Percentiles rank a stretch among this genome's conserved stretches.
These are phyloP conservation scores for Phytophthora sp. DNA, from an alignment of 352 stramenopile species.

Conservation along the genomic window DNA sequence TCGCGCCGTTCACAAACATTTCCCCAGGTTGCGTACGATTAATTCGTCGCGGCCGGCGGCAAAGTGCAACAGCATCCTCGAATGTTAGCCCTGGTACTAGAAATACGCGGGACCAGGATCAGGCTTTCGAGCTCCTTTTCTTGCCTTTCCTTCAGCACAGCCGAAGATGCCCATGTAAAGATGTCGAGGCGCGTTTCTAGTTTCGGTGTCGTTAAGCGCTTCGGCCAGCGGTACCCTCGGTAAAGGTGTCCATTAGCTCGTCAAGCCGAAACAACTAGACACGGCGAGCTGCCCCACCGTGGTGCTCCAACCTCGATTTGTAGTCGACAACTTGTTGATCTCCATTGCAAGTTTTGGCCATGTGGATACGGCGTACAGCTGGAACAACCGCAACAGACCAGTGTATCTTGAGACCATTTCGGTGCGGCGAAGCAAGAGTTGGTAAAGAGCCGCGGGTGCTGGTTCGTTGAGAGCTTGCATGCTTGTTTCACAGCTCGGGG, in stretches of 20 bases:
- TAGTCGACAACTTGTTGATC: too few relatives aligned
- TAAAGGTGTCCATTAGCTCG: constrained; percentile 20
- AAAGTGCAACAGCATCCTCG: neutral
- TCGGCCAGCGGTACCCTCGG: constrained; percentile 10
- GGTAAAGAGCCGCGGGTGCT: too few relatives aligned
- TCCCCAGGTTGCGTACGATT: neutral
- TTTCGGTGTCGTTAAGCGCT: constrained; percentile 11
- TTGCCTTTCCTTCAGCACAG: constrained; percentile 28
- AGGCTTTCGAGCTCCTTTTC: constrained; percentile 3
- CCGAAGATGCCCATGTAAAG: constrained; percentile 38
- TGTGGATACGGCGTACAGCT: constrained; percentile 18
- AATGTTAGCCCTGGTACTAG: neutral
- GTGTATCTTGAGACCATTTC: constrained; percentile 18
- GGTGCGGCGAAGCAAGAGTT: neutral
- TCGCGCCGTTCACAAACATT: neutral
- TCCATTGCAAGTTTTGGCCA: too few relatives aligned
- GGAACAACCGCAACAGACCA: constrained; percentile 6
- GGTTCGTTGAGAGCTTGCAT: too few relatives aligned
- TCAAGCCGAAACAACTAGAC: neutral
- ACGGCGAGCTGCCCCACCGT: too few relatives aligned
- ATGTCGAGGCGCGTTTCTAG: constrained; percentile 31
- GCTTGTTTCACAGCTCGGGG: neutral
- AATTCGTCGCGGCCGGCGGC: neutral
- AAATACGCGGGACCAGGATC: constrained; percentile 23
- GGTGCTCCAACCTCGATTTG: too few relatives aligned